Base-by-base conservation (phyloP, 139 green algal genomes). In the Prasinococcaceae sp. region DNA sequence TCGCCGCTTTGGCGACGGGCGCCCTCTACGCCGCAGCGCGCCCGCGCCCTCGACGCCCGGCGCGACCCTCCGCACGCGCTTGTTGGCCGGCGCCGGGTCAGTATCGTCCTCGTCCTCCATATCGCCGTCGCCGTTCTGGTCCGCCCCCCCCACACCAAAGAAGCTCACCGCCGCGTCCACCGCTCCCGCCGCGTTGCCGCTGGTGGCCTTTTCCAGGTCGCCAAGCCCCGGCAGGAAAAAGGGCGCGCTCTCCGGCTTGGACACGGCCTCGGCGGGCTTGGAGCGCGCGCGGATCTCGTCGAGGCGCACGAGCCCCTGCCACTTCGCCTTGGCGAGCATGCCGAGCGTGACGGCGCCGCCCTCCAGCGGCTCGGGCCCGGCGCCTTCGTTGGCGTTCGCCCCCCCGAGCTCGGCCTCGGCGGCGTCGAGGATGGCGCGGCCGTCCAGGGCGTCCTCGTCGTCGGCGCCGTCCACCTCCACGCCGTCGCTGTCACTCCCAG, bases 211-310 rank as follows among this genome's bases (percentile, higher is more conserved):
- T 20, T 47, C 25, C 8, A 9, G 19, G 19, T 47, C 43, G 26
- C 16, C 28, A n/a, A 23, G n/a, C 53, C 46, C 30, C n/a, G 90
- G 90, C 45, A 98, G 70, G 81, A 98, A 98, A 71, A 98, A 98
- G 30, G 90, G 90, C 19, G 90, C 90, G 1, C 74, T 63, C 33
- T 85, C 79, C 8, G 86, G 88, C 76, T 98, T 97, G 61, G 89
- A 88, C 24, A 80, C 74, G 0, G 84, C 75, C 48, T 84, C 50
- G 1, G 86, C 64, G 0, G 88, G 82, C 58, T 92, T 94, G 71
- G 88, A 94, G 35, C 88, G 69, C 8, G 47, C 59, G 30, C 54
- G 50, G 68, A 97, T 96, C 30, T 72, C 70, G 45, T 95, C 86
- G 29, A 95, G 71, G 59, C 92, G 75, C 27, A 82, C 51, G 47